A percentile compares a stretch with the other conserved stretches of the same genome.
These are phyloP conservation scores for Rhodotorula toruloides DNA, from an alignment of 768 basidiomycete species.

Conservation along the genomic window DNA sequence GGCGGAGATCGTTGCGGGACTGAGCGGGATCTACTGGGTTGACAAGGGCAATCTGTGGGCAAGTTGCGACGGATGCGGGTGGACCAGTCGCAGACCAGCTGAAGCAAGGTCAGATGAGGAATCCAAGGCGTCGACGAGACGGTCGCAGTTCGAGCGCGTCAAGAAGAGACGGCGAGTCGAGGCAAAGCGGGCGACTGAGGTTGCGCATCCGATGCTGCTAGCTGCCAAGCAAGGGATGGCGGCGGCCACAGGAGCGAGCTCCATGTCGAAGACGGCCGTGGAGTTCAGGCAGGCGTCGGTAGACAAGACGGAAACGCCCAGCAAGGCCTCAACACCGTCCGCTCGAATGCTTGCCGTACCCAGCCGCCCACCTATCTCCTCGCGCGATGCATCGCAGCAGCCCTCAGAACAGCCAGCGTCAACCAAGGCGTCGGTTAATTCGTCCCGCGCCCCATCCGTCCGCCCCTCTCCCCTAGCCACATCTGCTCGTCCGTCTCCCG, in stretches of 20 bases:
- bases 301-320: no score
- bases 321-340: no score
- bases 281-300: no score
- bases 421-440: no score
- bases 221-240: background rate
- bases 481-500: no score
- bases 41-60: background rate
- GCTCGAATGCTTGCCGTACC: no score
- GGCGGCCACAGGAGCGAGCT: background rate
- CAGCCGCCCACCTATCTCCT: no score
- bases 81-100: background rate
- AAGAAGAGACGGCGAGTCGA: constrained; percentile 7
- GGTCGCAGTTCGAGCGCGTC: constrained; percentile 6
- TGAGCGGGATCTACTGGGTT: constrained; percentile 13
- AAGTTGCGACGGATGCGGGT: constrained; percentile 8
- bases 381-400: no score
- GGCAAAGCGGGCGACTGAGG: background rate
- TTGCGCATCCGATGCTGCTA: constrained; percentile 8
- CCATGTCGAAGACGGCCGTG: background rate
- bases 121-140: background rate
- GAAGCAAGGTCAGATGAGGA: rapidly evolving
- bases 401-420: no score
- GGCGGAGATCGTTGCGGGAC: constrained; percentile 12
- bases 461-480: no score
- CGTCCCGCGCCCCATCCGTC: no score